Conservation (phyloP, 2,329 filamentous ascomycete genomes). For the Penicillium frequentans region DNA sequence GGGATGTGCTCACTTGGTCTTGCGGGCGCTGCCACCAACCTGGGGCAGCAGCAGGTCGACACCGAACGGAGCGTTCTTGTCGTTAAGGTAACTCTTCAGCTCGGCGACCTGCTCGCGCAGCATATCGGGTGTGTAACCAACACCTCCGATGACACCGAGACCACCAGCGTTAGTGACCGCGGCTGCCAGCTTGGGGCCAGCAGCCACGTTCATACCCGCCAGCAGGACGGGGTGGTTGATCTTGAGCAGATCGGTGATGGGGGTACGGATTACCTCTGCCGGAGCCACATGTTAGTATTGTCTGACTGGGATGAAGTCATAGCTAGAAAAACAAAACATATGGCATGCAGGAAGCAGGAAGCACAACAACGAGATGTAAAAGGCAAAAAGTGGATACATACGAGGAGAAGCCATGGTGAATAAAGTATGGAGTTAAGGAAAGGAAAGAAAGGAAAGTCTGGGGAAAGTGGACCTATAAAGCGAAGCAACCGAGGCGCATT, state of each 20-base stretch:
- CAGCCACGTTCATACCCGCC: constrained; percentile 98
- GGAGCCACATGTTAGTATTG: background rate
- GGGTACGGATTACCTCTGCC: constrained; percentile 83
- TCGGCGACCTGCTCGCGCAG: constrained; percentile 91
- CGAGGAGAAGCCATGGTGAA: constrained; percentile 73
- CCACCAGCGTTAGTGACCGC: constrained; percentile 97
- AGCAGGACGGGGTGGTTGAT: constrained; percentile 96
- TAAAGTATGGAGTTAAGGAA: constrained; percentile 7
- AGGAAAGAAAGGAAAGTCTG: constrained; percentile 15
- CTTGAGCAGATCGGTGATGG: constrained; percentile 91
- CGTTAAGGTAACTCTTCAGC: constrained; percentile 80
- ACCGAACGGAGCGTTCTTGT: constrained; percentile 94
- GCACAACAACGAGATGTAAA: background rate
- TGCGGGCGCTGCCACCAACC: constrained; percentile 88
- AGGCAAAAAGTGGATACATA: constrained; percentile 48
- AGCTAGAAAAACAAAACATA: constrained; percentile 4
- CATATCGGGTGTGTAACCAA: constrained; percentile 93
- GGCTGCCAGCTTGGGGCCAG: constrained; percentile 91
- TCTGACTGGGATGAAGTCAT: constrained; percentile 14
- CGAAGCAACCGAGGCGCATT: constrained; percentile 15
- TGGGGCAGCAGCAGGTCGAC: constrained; percentile 92
- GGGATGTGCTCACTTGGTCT: constrained; percentile 70
- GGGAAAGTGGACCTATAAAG: constrained; percentile 24
- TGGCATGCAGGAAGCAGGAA: background rate
- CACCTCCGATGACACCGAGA: constrained; percentile 92